These are phyloP conservation scores for Phytophthora podocarpi DNA, from an alignment of 352 stramenopile genomes.

Conservation along the genomic window DNA sequence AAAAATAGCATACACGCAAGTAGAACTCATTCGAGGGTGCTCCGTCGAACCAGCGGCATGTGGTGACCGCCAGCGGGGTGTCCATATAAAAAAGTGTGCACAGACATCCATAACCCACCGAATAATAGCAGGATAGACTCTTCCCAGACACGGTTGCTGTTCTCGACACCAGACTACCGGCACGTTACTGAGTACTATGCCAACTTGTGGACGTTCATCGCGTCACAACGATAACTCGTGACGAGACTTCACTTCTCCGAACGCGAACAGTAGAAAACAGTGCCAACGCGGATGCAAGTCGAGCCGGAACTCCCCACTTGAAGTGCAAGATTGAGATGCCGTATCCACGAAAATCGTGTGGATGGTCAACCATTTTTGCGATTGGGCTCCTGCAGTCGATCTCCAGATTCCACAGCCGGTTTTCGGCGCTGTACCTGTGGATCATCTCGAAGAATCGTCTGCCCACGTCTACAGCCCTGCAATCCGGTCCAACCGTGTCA, in stretches of 20 bases:
- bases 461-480: too few relatives aligned
- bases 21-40: slow-evolving; percentile 5
- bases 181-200: too few relatives aligned
- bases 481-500: too few relatives aligned
- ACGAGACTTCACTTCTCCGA: too few relatives aligned
- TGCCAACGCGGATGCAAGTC: not conserved
- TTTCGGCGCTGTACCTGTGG: too few relatives aligned
- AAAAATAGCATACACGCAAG: slow-evolving; percentile 22
- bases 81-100: slow-evolving; percentile 22
- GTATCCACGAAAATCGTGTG: not conserved
- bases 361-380: not conserved
- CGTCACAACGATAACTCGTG: too few relatives aligned
- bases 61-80: not conserved
- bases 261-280: too few relatives aligned
- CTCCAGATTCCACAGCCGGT: not conserved
- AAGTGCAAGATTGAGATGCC: not conserved
- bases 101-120: not conserved
- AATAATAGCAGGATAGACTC: slow-evolving; percentile 3
- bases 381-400: not conserved
- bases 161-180: too few relatives aligned
- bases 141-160: too few relatives aligned
- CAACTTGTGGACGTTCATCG: too few relatives aligned
- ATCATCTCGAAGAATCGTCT: too few relatives aligned
- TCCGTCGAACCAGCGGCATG: slow-evolving; percentile 1
- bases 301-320: too few relatives aligned